Evolutionary conservation across 2,329 filamentous ascomycete genomes (phyloP), one percentile per base, ranked within the genome.

Genomic region (Myriosclerotinia duriaeana): DNA sequence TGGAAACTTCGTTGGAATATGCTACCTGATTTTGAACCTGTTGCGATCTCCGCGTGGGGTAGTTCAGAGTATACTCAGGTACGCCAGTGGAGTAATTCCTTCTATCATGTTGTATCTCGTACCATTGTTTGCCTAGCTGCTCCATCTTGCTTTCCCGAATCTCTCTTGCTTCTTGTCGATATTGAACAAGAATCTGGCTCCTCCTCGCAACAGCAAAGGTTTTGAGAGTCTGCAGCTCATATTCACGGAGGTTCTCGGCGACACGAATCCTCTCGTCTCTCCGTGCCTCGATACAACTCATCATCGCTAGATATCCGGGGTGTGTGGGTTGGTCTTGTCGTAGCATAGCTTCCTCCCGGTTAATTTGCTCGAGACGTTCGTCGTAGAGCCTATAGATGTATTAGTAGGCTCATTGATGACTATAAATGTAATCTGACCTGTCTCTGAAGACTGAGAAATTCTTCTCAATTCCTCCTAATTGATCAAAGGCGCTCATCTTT

Each of bases 1-100:
- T 87, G 0, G 93, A 96, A 5, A 99, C 93, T 77, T 99, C 95
- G 71, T 90, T 91, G 77, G 97, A 98, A 80, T 98, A 98, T 56
- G 93, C 90, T 60, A 93, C 85, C 72, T 96, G 93, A 69, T 97
- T 91, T 69, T 87, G 84, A 68, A 96, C 85, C 74, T 94, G 91
- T 73, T 93, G 89, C 38, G 88, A 85, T 69, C 88, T 87, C 70
- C 89, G 88, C 61, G 89, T 86, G 9, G 92, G 91, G 75, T 96
- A 96, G 64, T 89, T 87, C 72, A 96, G 86, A 66, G 89, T 88
- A 76, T 91, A 97, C 72, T 95, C 91, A 52, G 91, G 88, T 70
- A 93, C 87, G 68, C 90, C 89, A 73, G 91, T 89, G 69, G 92
- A 90, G 69, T 86, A 84, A 74, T 89, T 90, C 74, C 93, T 88